These are phyloP conservation scores for Sporobolomyces phaffii DNA, from an alignment of 768 basidiomycete genomes.

Conservation along the genomic window DNA sequence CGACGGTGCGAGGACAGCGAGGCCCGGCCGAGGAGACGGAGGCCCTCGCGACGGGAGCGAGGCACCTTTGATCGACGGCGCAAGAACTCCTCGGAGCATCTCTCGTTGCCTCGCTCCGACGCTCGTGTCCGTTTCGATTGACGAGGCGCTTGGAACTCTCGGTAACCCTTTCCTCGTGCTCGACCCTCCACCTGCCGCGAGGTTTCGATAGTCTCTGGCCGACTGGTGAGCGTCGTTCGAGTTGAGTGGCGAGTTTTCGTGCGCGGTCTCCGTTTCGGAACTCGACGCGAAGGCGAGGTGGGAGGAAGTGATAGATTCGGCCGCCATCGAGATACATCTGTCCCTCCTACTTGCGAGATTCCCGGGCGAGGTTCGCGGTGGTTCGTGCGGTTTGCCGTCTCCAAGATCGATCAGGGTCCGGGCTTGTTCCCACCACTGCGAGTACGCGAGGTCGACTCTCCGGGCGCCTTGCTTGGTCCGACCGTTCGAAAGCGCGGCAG, in stretches of 20 bases:
- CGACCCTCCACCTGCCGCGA: neutral
- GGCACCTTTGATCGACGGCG: constrained; percentile 18
- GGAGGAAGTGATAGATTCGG: neutral
- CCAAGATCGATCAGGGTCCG: constrained; percentile 40
- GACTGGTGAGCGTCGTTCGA: neutral
- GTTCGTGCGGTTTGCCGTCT: constrained; percentile 16
- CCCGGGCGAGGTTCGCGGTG: constrained; percentile 4
- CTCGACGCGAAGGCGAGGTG: neutral
- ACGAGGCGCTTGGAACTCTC: constrained; percentile 9
- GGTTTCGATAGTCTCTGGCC: neutral
- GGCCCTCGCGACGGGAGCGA: constrained; percentile 23
- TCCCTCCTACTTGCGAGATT: constrained; percentile 20
- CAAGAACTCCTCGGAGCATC: constrained; percentile 35
- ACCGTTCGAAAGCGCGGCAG: too few relatives aligned
- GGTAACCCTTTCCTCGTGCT: neutral
- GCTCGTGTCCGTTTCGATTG: constrained; percentile 23
- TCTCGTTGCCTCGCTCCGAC: constrained; percentile 32
- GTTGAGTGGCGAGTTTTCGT: neutral
- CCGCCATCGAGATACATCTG: constrained; percentile 30
- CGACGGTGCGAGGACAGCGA: neutral
- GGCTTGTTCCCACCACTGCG: constrained; percentile 40
- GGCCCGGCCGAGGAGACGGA: constrained; percentile 14
- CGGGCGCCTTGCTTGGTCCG: constrained; percentile 10
- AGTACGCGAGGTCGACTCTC: constrained; percentile 32
- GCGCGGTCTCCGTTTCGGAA: neutral